Conservation (phyloP, 768 basidiomycete species). For the Hortiboletus campestris region DNA sequence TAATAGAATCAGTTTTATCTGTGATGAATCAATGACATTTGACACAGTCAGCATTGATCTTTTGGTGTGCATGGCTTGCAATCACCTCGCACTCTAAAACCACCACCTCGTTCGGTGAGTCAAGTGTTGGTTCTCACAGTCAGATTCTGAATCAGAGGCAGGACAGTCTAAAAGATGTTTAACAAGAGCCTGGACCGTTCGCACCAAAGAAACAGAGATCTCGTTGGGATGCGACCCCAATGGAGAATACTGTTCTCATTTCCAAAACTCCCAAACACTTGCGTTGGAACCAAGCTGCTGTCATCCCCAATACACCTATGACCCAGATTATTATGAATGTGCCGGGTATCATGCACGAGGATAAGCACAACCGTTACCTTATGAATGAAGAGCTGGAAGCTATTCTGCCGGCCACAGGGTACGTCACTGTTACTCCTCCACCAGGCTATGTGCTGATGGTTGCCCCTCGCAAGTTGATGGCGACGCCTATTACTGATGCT, state of each 20-base stretch:
- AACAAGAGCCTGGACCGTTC: constrained; percentile 73
- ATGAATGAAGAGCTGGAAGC: constrained; percentile 94
- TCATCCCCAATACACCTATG: constrained; percentile 65
- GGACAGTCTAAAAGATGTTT: constrained; percentile 60
- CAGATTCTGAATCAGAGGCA: no score
- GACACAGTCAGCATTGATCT: no score
- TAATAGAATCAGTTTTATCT: neutral
- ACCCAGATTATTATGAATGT: constrained; percentile 86
- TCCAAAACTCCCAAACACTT: constrained; percentile 83
- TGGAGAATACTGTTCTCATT: constrained; percentile 48
- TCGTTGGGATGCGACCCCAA: constrained; percentile 93
- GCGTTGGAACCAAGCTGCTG: constrained; percentile 95
- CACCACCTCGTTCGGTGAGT: no score
- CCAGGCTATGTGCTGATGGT: constrained; percentile 86
- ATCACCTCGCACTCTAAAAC: no score
- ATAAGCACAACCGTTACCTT: constrained; percentile 93
- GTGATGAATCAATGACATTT: neutral
- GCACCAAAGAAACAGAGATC: constrained; percentile 91
- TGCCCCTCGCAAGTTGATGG: constrained; percentile 61
- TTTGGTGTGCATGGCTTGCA: neutral
- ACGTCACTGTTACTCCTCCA: constrained; percentile 89
- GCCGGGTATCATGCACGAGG: constrained; percentile 79
- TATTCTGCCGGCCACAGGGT: constrained; percentile 82
- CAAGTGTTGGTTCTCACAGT: no score
- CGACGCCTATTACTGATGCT: constrained; percentile 50